phyloP scores from a whole-genome alignment of 495 filamentous ascomycete species.

The Apodospora peruviana region DNA sequence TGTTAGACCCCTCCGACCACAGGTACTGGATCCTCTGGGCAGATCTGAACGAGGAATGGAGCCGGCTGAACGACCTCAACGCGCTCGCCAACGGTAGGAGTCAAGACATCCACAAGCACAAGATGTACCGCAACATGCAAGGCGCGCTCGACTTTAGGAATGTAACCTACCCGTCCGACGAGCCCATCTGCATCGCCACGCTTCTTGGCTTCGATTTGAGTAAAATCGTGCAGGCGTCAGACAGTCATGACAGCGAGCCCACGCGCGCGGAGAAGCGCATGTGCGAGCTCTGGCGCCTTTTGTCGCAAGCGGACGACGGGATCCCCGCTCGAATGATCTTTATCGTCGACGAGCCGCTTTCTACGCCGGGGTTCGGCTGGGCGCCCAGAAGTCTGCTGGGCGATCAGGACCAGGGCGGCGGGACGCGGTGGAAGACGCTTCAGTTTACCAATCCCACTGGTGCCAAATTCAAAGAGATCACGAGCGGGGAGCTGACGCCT shows the following conservation, averaged over 20 bases:
- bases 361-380: conserved; percentile 14
- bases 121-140: conserved; percentile 8
- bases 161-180: conserved; percentile 27
- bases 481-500: not conserved
- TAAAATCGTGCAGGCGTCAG: conserved; percentile 6
- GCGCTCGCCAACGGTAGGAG: not conserved
- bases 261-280: conserved; percentile 10
- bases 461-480: not conserved
- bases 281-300: conserved; percentile 15
- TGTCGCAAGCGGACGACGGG: conserved; percentile 10
- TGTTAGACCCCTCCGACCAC: not conserved
- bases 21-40: conserved; percentile 3
- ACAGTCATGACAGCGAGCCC: not conserved
- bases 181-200: conserved; percentile 28
- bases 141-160: conserved; percentile 19
- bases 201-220: conserved; percentile 18
- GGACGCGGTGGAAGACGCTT: not conserved
- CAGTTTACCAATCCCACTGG: not conserved
- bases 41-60: conserved; percentile 4
- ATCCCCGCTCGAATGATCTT: conserved; percentile 17
- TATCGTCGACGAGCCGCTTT: conserved; percentile 12
- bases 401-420: not conserved
- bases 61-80: conserved; percentile 7
- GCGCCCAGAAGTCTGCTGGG: conserved; percentile 10
- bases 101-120: not conserved